Evolutionary conservation across 1,284 basidiomycete genomes (phyloP).

Genomic region (Papiliotrema terrestris): DNA sequence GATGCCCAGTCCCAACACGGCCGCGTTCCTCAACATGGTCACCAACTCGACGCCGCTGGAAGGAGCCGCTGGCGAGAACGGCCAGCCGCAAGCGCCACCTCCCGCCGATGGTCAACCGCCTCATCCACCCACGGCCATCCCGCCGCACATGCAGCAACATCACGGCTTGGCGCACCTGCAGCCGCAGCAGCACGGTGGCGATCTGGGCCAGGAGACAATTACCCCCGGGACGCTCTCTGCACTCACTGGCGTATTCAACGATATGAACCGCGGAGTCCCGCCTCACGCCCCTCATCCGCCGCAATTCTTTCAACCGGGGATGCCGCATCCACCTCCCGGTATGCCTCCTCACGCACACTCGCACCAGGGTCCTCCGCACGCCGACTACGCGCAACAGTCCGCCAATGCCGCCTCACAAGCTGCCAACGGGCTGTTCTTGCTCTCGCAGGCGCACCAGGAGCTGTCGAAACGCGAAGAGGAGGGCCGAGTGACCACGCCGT

Average conservation of each 20-base stretch:
- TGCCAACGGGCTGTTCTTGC: slow-evolving; percentile 86
- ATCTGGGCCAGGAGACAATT: slow-evolving; percentile 59
- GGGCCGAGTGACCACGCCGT: slow-evolving; percentile 11
- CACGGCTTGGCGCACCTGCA: slow-evolving; percentile 31
- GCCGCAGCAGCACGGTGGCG: slow-evolving; percentile 11
- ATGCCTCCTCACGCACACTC: slow-evolving; percentile 8
- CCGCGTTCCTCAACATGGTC: slow-evolving; percentile 89
- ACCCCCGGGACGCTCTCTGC: slow-evolving; percentile 86
- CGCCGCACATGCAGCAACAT: slow-evolving; percentile 29
- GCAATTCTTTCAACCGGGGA: slow-evolving; percentile 9
- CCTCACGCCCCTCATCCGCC: slow-evolving; percentile 9
- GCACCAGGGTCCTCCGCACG: slow-evolving; percentile 18
- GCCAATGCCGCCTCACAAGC: slow-evolving; percentile 54
- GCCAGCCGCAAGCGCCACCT: not conserved
- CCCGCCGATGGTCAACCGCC: slow-evolving; percentile 3
- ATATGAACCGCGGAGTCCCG: slow-evolving; percentile 31
- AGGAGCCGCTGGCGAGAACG: slow-evolving; percentile 17
- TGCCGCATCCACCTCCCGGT: slow-evolving; percentile 9
- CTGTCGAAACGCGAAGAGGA: slow-evolving; percentile 86
- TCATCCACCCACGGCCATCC: slow-evolving; percentile 31
- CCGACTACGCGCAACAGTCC: slow-evolving; percentile 45
- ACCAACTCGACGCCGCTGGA: slow-evolving; percentile 61
- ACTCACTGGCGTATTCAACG: slow-evolving; percentile 66
- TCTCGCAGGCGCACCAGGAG: slow-evolving; percentile 91
- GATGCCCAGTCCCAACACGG: slow-evolving; percentile 82